Conservation (phyloP, 352 stramenopile genomes). For the Aphanomyces euteiches region DNA sequence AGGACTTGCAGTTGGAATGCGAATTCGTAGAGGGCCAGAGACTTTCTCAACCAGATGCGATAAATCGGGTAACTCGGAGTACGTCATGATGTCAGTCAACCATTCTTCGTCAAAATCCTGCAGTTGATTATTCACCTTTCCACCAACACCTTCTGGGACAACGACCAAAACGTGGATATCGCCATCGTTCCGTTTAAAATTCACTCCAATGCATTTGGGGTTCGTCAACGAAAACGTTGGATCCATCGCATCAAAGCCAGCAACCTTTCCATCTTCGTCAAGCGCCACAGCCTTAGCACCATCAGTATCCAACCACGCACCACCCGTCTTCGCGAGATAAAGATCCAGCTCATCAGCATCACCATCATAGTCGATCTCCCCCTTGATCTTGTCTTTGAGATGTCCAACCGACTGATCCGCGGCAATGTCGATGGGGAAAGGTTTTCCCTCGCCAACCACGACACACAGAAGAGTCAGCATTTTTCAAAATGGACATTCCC, state of each 20-base stretch:
- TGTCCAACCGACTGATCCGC: too few species aligned
- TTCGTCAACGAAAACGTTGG: neutral
- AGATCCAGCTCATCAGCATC: slow-evolving; percentile 30
- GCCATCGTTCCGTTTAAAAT: neutral
- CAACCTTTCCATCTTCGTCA: neutral
- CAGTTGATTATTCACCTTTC: too few species aligned
- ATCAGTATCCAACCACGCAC: slow-evolving; percentile 25
- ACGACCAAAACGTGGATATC: too few species aligned
- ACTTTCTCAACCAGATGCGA: neutral
- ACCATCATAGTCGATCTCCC: too few species aligned
- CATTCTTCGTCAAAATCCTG: neutral
- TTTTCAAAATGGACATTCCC: too few species aligned
- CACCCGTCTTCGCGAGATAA: slow-evolving; percentile 31
- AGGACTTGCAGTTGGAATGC: neutral
- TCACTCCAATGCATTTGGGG: neutral
- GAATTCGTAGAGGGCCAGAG: neutral
- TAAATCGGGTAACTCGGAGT: neutral
- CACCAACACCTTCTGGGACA: too few species aligned
- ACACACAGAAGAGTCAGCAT: too few species aligned
- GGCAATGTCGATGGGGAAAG: too few species aligned
- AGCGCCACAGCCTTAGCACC: neutral
- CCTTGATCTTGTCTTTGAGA: too few species aligned
- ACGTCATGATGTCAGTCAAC: neutral
- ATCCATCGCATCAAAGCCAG: neutral
- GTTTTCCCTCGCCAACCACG: too few species aligned